Evolutionary conservation across 306 rosid genomes (phyloP).

Genomic region (Prunus kanzakura): DNA sequence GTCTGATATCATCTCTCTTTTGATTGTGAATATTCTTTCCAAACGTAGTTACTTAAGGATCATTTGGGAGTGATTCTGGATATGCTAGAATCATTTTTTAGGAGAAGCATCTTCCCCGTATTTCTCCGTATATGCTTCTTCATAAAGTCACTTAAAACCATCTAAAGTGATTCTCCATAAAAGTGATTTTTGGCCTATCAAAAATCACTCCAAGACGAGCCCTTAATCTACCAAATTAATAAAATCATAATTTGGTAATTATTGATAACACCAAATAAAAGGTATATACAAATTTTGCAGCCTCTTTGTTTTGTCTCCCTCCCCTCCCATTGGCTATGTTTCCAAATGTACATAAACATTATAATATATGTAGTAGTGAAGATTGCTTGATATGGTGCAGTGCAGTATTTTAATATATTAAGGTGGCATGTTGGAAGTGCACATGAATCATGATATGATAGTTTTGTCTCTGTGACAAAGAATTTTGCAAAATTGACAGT

Average conservation of each 20-base stretch:
- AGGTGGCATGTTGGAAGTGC: neutral
- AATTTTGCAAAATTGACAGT: constrained; percentile 3
- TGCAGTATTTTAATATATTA: neutral
- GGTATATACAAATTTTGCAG: neutral
- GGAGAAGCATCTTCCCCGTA: no score
- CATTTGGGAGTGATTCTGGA: no score
- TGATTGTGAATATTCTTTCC: neutral
- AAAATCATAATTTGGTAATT: no score
- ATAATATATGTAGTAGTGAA: neutral
- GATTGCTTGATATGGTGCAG: neutral
- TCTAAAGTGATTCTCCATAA: no score
- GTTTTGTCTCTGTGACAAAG: neutral
- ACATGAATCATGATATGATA: neutral
- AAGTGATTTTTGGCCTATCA: no score
- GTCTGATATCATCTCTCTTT: neutral
- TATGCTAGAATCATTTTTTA: neutral
- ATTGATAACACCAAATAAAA: neutral
- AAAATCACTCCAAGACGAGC: no score
- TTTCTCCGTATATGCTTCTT: no score
- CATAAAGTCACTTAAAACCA: no score
- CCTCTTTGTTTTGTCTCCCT: no score
- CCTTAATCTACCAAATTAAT: no score
- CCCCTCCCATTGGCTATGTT: no score
- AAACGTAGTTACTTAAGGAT: fast-evolving
- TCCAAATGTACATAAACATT: no score